Evolutionary conservation across 176 grass and related monocot genomes (phyloP), one percentile per base, ranked within the genome.

Genomic region (Aegilops umbellulata): DNA sequence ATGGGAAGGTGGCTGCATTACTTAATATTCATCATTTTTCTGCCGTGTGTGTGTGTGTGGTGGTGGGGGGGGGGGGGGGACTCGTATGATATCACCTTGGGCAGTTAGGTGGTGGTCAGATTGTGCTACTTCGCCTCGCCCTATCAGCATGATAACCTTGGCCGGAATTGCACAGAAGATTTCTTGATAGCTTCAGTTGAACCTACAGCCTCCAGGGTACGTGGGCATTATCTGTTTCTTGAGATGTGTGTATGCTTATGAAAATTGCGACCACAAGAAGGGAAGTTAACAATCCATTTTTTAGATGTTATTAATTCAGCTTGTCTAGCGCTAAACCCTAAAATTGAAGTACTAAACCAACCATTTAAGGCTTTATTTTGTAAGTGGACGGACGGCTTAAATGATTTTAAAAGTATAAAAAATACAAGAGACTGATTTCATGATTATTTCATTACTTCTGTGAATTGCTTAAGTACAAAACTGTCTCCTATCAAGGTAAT

Each of bases 401-500:
- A 81, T 80, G 44, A 34, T 53, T 6, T 12, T 63, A 16, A 35
- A 66, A 85, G 25, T 81, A 85, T 60, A 12, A 75, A 67, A 36
- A 7, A 80, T 4, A 55, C 15, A 19, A 58, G 44, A 30, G 15
- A 34, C 9, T n/a, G 10, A 22, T 49, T 62, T 47, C 72, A 17
- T n/a, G 26, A 23, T 75, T 75, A 26, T 7, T 79, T 46, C 44
- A n/a, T 75, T 73, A 69, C 16, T 42, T 65, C 65, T 63, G 66
- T 73, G 62, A 80, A 86, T 51, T 53, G 49, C 6, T 49, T 61
- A 69, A 69, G 62, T 69, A 82, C 38, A 70, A 60, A 69, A 32
- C 46, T 62, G 75, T 65, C 8, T 75, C 34, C 31, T 79, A 73
- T 87, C 72, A 86, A 41, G 8, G 86, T 60, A 68, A 51, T 7